Conservation (phyloP, 2,329 filamentous ascomycete species). For the Beauveria bassiana region DNA sequence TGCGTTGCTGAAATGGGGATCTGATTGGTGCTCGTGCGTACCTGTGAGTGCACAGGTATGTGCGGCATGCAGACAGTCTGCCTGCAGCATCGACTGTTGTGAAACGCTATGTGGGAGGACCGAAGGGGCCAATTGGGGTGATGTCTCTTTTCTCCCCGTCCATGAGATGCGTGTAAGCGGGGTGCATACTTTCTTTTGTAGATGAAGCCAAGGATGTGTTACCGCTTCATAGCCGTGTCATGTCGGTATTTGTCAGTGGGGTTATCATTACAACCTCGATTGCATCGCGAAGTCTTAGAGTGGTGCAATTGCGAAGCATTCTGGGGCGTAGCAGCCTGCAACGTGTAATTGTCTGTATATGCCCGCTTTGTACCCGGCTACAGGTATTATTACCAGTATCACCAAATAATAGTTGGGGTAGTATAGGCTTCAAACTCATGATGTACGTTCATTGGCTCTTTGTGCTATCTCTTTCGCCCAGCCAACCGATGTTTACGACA, state of each 20-base stretch:
- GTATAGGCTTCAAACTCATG: too few relatives aligned
- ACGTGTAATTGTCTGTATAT: neutral
- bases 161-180: neutral
- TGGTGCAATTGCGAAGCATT: neutral
- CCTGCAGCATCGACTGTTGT: constrained; percentile 1
- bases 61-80: neutral
- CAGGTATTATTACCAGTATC: too few relatives aligned
- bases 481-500: too few relatives aligned
- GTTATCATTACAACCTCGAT: too few relatives aligned
- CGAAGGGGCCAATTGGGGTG: neutral
- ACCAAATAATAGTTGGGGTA: neutral
- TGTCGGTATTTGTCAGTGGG: neutral
- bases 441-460: too few relatives aligned
- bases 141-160: constrained; percentile 5
- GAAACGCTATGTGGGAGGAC: neutral
- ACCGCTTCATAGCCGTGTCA: neutral
- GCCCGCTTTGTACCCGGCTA: neutral
- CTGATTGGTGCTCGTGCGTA: neutral
- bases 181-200: neutral
- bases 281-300: neutral
- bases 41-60: neutral
- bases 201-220: neutral
- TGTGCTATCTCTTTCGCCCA: too few relatives aligned
- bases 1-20: neutral
- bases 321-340: neutral